Evolutionary conservation across 768 basidiomycete species (phyloP).

Genomic region (Mycena polygramma): DNA sequence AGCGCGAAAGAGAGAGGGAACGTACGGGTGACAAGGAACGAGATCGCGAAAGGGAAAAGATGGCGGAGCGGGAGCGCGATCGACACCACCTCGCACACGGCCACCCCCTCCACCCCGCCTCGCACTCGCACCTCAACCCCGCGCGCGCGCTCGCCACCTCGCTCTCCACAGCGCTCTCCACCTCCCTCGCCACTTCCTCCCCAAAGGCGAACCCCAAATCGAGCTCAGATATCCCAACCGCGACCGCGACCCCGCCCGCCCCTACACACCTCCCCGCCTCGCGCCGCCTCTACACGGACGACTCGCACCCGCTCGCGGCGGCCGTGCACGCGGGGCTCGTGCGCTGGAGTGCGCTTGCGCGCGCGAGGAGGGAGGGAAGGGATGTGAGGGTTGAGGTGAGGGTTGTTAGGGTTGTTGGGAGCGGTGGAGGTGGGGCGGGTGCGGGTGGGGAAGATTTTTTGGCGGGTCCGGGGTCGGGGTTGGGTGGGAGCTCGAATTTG

Average conservation of each 20-base stretch:
- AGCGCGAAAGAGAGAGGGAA: too few relatives aligned
- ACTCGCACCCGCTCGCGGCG: constrained; percentile 62
- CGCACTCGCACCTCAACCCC: not conserved
- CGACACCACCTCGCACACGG: not conserved
- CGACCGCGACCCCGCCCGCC: not conserved
- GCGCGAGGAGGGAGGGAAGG: constrained; percentile 48
- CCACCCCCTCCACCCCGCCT: not conserved
- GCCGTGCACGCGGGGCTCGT: constrained; percentile 63
- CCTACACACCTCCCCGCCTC: constrained; percentile 29
- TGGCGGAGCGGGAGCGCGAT: not conserved
- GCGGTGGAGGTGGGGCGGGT: constrained; percentile 4
- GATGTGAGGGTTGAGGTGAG: constrained; percentile 59
- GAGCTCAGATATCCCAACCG: too few relatives aligned
- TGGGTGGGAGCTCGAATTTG: not conserved
- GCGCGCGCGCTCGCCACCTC: too few relatives aligned
- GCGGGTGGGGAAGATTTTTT: not conserved
- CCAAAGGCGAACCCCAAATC: too few relatives aligned
- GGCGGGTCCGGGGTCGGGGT: too few relatives aligned
- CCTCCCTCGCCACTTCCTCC: too few relatives aligned
- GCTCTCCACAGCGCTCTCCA: too few relatives aligned
- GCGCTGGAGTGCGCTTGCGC: constrained; percentile 56
- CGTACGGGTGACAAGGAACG: too few relatives aligned
- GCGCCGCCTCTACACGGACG: constrained; percentile 63
- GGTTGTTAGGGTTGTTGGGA: constrained; percentile 50
- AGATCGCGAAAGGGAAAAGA: too few relatives aligned